Base-by-base conservation (phyloP, 2,329 filamentous ascomycete genomes). In the Aureobasidium sp. region DNA sequence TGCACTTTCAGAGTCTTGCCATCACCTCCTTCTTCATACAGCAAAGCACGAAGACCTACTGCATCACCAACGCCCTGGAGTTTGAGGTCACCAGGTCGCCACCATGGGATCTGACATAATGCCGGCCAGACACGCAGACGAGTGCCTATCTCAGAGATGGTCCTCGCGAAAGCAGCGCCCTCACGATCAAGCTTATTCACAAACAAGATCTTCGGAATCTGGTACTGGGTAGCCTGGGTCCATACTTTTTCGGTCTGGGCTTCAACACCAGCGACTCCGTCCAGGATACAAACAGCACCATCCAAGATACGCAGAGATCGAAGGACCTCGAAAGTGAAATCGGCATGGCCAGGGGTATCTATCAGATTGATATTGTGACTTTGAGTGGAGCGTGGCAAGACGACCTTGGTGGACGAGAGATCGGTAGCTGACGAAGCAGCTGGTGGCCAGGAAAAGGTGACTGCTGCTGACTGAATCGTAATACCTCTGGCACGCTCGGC, bases 241-340 rank as follows among this genome's bases (percentile, higher is more conserved):
- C 94, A 99, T 3, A 99, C 94, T 68, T 96, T 88, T 73, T 99
- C 94, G 0, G 94, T 97, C 72, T 97, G 94, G 1, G 94, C 93
- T 75, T 99, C 94, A 25, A 99, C 94, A 1, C 91, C 91, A 64
- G 93, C 91, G 41, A 96, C 91, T 0, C 90, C 91, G 72, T 96
- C 91, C 8, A 96, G 85, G 69, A 96, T 92, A 70, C 91, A 96
- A n/a, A 96, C 87, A 1, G 91, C 91, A 5, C 91, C 91, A 71
- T 96, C 91, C 0, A 96, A 81, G 37, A 96, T 88, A 22, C 91
- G 87, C 7, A 97, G 79, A 36, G 93, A 97, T 14, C 94, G 86
- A 67, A 97, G 83, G 2, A 97, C 94, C 73, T 99, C 94, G 70
- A 97, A 97, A 0, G 93, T 91, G 69, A 99, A 99, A 73, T 99